Evolutionary conservation across 2,329 filamentous ascomycete genomes (phyloP).

Genomic region (Fusarium chlamydosporum): DNA sequence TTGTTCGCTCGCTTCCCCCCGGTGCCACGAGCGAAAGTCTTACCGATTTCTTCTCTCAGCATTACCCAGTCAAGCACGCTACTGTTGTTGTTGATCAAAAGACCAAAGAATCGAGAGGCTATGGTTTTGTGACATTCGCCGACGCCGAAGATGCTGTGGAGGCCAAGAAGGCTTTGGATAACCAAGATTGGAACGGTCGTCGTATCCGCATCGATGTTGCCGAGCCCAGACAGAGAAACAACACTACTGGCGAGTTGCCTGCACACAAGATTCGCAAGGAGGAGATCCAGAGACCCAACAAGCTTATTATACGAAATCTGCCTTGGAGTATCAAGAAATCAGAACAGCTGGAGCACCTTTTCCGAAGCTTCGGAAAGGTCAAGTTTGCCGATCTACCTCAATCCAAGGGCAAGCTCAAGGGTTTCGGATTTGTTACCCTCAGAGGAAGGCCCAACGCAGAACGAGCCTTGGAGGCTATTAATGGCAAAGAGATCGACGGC

Average conservation of each 20-base stretch:
- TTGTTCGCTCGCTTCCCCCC: constrained; percentile 87
- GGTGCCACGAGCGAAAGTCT: constrained; percentile 84
- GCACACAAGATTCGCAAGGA: constrained; percentile 70
- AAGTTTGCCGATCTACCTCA: constrained; percentile 89
- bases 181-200: constrained; percentile 81
- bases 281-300: constrained; percentile 73
- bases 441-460: constrained; percentile 92
- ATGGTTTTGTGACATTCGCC: constrained; percentile 96
- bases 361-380: constrained; percentile 91
- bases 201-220: constrained; percentile 90
- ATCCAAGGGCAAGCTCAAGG: constrained; percentile 79
- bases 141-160: constrained; percentile 90
- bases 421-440: constrained; percentile 94
- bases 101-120: constrained; percentile 90
- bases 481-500: constrained; percentile 91
- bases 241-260: constrained; percentile 60
- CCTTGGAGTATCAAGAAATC: constrained; percentile 95
- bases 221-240: constrained; percentile 81
- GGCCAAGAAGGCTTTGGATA: constrained; percentile 86
- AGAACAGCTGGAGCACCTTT: constrained; percentile 83
- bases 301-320: constrained; percentile 90
- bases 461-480: constrained; percentile 85
- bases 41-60: constrained; percentile 91
- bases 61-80: constrained; percentile 95
- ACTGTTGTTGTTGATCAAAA: constrained; percentile 89